Evolutionary conservation across 495 filamentous ascomycete species (phyloP), one percentile per base, ranked within the genome.

Genomic region (Aspergillus cristatus): DNA sequence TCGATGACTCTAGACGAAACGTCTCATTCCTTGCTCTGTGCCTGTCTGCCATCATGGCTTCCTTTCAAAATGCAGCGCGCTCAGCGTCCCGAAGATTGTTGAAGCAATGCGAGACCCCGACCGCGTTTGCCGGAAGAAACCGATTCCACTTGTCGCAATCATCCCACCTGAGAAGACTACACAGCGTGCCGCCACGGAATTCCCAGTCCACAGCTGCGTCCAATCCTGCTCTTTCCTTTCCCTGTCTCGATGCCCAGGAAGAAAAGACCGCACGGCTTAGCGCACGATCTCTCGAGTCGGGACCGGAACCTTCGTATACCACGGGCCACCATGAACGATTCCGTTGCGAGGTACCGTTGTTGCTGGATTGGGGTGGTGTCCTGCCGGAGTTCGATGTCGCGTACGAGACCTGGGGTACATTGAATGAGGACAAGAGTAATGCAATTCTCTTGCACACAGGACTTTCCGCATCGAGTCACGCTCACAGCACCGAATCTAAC

Each of bases 251-350:
- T 54, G 85, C 82, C 8, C 76, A 89, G 40, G 91, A 99, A 52
- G 77, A 78, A 1, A 79, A 81, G 49, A 84, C 86, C 12, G 85
- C 86, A 6, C 79, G 70, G n/a, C 76, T 94, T 29, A 76, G 78
- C 43, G 75, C 78, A 20, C 68, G 76, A 33, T 86, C 86, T 2
- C 69, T 83, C 10, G 71, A 71, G 25, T 75, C 76, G 14, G 91
- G 91, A 2, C 91, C 91, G 3, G 91, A 99, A 49, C 91, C 91
- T 1, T 85, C 86, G 6, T 99, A 99, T 59, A 94, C 86, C 0
- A 83, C 82, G 42, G 91, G 91, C 37, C 69, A 75, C 7, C 90
- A 93, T 42, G 71, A 81, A 44, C 74, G 53, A 29, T 95, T 83
- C 59, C 80, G 78, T 45, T 90, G 77, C 37, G 43, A 74, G 7